Evolutionary conservation across 2,329 filamentous ascomycete genomes (phyloP).

Genomic region (Mycosphaerelloides madeirae): DNA sequence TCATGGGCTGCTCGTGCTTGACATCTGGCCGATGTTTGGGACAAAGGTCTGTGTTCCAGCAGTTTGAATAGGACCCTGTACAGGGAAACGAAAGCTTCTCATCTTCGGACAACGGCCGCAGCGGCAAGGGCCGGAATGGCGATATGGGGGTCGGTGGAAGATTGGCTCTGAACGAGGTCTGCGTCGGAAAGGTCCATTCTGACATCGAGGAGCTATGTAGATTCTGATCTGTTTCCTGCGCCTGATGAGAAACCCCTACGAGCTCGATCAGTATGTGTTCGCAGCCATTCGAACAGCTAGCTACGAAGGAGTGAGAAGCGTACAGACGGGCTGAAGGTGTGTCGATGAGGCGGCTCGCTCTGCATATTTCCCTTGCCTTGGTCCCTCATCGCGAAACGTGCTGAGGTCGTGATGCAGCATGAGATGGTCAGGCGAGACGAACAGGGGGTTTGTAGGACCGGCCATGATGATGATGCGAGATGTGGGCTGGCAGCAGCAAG

Average conservation of each 20-base stretch:
- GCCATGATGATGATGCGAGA: conserved; percentile 5
- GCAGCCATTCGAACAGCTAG: background rate
- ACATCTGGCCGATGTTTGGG: conserved; percentile 16
- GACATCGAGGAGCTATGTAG: conserved; percentile 4
- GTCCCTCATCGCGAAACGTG: conserved; percentile 5
- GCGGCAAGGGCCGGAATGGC: conserved; percentile 10
- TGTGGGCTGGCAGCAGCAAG: background rate
- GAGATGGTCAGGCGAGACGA: conserved; percentile 18
- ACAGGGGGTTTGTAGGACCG: conserved; percentile 12
- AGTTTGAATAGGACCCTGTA: conserved; percentile 12
- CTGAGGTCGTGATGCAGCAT: conserved; percentile 13
- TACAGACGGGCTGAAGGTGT: conserved; percentile 10
- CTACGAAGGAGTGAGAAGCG: background rate
- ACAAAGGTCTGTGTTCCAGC: conserved; percentile 17
- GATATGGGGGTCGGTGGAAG: conserved; percentile 17
- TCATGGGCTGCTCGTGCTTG: background rate
- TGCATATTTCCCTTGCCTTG: too few species aligned
- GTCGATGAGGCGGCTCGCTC: conserved; percentile 5
- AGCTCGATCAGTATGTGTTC: background rate
- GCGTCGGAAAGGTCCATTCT: conserved; percentile 10
- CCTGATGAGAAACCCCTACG: conserved; percentile 5
- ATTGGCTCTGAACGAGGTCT: conserved; percentile 9
- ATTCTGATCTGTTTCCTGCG: conserved; percentile 5
- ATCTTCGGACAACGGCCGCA: conserved; percentile 14
- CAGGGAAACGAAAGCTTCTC: conserved; percentile 16